Evolutionary conservation across 192 early-diverging fungal genomes (phyloP), one percentile per base, ranked within the genome.

Genomic region (Entophlyctis luteolus): DNA sequence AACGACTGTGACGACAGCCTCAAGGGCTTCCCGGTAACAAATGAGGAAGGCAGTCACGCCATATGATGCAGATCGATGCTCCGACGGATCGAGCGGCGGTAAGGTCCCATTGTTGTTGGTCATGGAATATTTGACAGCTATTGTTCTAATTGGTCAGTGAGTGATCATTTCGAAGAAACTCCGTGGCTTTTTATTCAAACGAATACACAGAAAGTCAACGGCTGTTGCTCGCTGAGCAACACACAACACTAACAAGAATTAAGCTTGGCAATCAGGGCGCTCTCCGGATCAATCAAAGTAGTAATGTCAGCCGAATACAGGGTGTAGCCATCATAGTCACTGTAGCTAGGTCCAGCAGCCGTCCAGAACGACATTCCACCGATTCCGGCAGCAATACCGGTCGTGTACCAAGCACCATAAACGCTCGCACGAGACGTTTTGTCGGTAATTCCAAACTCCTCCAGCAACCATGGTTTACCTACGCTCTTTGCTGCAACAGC

Each of bases 1-100:
- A 39, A 35, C 25, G 35, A 58, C 56, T 10, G 35, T 37, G 56
- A 58, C 37, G 56, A 58, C 56, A 16, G 56, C 56, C 33, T 58
- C 56, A 5, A 58, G 35, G 25, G 10, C 12, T 25, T 58, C 56
- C 8, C 56, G 28, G 56, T 37, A 35, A 25, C 28, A 39, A 10
- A 58, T 58, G 56, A 58, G 37, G 5, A 58, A 25, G 16, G 56
- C 56, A 8, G 56, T 35, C 25, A 35, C 31, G 56, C 37, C 37
- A 35, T 37, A 58, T n/a, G n/a, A n/a, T n/a, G n/a, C n/a, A n/a
- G n/a, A n/a, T n/a, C n/a, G n/a, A n/a, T n/a, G n/a, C n/a, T n/a
- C n/a, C n/a, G n/a, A n/a, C n/a, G n/a, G n/a, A n/a, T n/a, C n/a
- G n/a, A n/a, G n/a, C n/a, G n/a, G n/a, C n/a, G n/a, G n/a, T n/a